Base-by-base conservation (phyloP, 305 asterid species). In the Fraxinus sp. region DNA sequence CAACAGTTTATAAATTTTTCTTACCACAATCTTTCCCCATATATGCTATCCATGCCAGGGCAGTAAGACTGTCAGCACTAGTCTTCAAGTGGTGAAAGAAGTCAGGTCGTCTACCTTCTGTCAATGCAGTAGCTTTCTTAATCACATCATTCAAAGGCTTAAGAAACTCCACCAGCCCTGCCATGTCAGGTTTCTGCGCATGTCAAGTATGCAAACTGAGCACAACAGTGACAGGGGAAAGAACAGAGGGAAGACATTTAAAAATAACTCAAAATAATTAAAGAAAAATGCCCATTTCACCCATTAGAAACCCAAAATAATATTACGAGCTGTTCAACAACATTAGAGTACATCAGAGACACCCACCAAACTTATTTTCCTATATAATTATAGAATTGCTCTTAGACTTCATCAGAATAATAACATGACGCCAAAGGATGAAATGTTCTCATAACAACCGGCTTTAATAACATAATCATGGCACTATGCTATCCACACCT, bases 31-130 rank as follows among this genome's bases (percentile, higher is more conserved):
- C 96, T 85, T 95, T 97, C 77, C 98, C 98, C 0, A 96, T 90
- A 84, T 93, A 97, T 52, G 98, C 98, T 84, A 95, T 92, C 99
- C 99, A 97, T 22, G 93, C 97, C 57, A 97, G 88, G 77, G 99
- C 97, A 64, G 86, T 78, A 82, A 97, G 90, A 87, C 99, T 97
- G 82, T 97, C 99, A 77, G 92, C 90, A 81, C 95, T 96, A 83
- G 98, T 89, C 88, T 93, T 97, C 85, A 95, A 90, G 92, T 97
- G 99, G 89, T 91, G 92, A 88, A 91, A 90, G 87, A 87, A 93
- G 73, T 92, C 95, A 26, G 98, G 86, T 86, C 97, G 89, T 72
- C 88, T 88, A 87, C 98, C 99, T 88, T 93, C 98, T n/a, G 96
- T 87, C 91, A 95, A 84, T 77, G 86, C 84, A 35, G 92, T 87